Conservation (phyloP, 2,329 filamentous ascomycete species). For the Bipolaris zeicola region DNA sequence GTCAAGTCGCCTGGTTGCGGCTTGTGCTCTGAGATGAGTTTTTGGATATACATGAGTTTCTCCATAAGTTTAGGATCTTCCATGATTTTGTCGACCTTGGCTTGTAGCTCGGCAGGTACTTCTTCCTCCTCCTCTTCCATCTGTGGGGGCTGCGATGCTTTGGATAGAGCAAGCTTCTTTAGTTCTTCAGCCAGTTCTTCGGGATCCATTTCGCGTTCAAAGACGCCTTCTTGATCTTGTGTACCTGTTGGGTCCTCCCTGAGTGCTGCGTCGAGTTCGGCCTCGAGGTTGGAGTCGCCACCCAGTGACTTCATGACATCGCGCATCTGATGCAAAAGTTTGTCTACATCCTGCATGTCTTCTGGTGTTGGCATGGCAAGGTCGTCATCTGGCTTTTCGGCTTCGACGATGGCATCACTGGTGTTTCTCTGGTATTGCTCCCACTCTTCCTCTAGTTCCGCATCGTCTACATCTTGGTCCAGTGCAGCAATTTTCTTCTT, state of each 20-base stretch:
- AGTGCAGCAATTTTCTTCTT: conserved; percentile 28
- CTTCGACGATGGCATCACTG: conserved; percentile 16
- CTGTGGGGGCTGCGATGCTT: conserved; percentile 7
- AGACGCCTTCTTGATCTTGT: conserved; percentile 19
- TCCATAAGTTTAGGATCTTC: conserved; percentile 41
- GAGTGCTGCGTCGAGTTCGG: conserved; percentile 30
- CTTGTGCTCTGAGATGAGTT: conserved; percentile 28
- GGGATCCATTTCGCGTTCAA: conserved; percentile 30
- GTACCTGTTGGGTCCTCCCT: conserved; percentile 21
- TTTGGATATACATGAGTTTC: conserved; percentile 40
- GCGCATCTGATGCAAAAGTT: conserved; percentile 34
- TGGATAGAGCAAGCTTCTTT: conserved; percentile 23
- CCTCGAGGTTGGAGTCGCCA: conserved; percentile 23
- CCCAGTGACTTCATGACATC: conserved; percentile 34
- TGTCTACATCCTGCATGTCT: conserved; percentile 28
- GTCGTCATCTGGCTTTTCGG: conserved; percentile 12
- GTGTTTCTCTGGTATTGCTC: conserved; percentile 17
- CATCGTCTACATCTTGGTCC: conserved; percentile 12
- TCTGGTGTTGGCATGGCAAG: conserved; percentile 12
- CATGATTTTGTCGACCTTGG: conserved; percentile 44
- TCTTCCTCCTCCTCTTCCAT: conserved; percentile 25
- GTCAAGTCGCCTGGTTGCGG: conserved; percentile 18
- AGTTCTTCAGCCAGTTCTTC: conserved; percentile 31
- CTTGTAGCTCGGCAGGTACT: conserved; percentile 37
- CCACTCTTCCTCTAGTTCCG: conserved; percentile 23